These are phyloP conservation scores for Ustilago tritici DNA, from an alignment of 1,284 basidiomycete genomes.

Conservation along the genomic window DNA sequence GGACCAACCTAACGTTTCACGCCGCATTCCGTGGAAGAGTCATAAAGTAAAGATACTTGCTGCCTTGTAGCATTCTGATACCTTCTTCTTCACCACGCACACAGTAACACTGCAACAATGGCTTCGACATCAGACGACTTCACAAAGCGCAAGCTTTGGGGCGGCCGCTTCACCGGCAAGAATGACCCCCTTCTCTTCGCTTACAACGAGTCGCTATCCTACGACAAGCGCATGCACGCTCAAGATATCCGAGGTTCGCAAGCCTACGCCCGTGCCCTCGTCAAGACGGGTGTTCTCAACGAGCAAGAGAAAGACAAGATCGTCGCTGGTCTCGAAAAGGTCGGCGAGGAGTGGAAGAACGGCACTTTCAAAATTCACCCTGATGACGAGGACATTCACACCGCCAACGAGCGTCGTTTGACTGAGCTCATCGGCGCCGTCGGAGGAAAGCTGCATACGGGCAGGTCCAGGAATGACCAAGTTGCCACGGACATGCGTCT, in stretches of 20 bases:
- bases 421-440: slow-evolving; percentile 86
- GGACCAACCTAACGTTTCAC: neutral
- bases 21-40: slow-evolving; percentile 3
- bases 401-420: slow-evolving; percentile 95
- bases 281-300: slow-evolving; percentile 82
- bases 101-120: slow-evolving; percentile 12
- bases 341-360: slow-evolving; percentile 84
- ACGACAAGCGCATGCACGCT: slow-evolving; percentile 92
- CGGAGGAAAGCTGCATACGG: slow-evolving; percentile 78
- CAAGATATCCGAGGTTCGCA: slow-evolving; percentile 94
- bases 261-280: slow-evolving; percentile 89
- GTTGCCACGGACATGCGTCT: slow-evolving; percentile 97
- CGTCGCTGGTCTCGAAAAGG: slow-evolving; percentile 80
- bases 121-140: slow-evolving; percentile 59
- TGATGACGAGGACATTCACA: slow-evolving; percentile 98
- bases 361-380: slow-evolving; percentile 69
- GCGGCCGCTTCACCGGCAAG: slow-evolving; percentile 67
- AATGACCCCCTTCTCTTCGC: slow-evolving; percentile 67
- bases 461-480: slow-evolving; percentile 95
- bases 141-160: slow-evolving; percentile 69
- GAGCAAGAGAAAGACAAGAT: slow-evolving; percentile 79
- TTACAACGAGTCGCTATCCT: slow-evolving; percentile 79
- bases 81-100: neutral
- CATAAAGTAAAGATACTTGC: neutral
- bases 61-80: neutral